Conservation (phyloP, 148 eudicot genomes). For the Mesembryanthemum crystallinum region DNA sequence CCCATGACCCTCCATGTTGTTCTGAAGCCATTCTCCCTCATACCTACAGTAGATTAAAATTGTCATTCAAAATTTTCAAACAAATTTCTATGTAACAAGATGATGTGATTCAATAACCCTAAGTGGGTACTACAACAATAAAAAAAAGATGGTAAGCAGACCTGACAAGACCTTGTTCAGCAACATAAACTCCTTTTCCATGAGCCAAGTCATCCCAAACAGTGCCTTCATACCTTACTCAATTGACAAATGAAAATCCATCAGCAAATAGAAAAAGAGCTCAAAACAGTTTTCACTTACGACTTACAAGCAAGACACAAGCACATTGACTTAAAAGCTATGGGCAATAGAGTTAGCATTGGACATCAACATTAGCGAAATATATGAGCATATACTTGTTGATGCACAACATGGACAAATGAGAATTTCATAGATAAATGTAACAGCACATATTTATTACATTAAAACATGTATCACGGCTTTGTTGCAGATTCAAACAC, state of each 20-base stretch:
- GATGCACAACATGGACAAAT: too few relatives aligned
- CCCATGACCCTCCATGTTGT: conserved; percentile 88
- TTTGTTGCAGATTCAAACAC: too few relatives aligned
- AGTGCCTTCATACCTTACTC: conserved; percentile 84
- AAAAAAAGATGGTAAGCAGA: conserved; percentile 25
- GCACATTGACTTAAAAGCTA: not conserved
- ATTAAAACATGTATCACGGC: too few relatives aligned
- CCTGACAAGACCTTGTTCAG: conserved; percentile 83
- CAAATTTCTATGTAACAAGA: not conserved
- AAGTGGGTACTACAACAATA: not conserved
- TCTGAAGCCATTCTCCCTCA: conserved; percentile 96
- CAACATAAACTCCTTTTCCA: conserved; percentile 89
- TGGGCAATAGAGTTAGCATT: not conserved
- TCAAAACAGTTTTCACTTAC: not conserved
- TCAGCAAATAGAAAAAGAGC: not conserved
- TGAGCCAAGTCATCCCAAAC: conserved; percentile 97
- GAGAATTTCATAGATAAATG: too few relatives aligned
- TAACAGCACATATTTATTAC: too few relatives aligned
- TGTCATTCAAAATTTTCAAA: conserved; percentile 11
- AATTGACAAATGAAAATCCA: conserved; percentile 6
- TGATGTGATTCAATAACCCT: not conserved
- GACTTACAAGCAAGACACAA: not conserved
- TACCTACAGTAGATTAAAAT: conserved; percentile 41
- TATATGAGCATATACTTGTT: not conserved
- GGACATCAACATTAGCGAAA: not conserved